Conservation (phyloP, 1,284 basidiomycete genomes). For the Microbotryomycetes sp. region DNA sequence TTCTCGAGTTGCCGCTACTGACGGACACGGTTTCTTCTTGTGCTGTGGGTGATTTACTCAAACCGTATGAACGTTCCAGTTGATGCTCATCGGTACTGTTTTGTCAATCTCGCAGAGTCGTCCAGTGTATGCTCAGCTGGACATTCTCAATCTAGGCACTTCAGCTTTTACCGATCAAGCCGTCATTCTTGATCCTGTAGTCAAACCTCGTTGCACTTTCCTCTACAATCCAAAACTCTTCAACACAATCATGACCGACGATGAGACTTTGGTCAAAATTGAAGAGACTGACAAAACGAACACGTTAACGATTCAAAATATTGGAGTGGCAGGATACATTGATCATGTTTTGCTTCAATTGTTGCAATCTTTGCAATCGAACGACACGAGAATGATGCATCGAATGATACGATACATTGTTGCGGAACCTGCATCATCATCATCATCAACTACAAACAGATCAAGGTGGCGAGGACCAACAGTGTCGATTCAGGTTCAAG, state of each 20-base stretch:
- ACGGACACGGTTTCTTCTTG: too few species aligned
- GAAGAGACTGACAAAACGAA: not conserved
- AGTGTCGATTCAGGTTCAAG: not conserved
- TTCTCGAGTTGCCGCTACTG: conserved; percentile 6
- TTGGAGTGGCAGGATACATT: not conserved
- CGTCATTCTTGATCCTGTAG: conserved; percentile 4
- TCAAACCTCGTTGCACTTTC: conserved; percentile 12
- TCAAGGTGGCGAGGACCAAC: not conserved
- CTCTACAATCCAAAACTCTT: too few species aligned
- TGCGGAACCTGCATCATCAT: too few species aligned
- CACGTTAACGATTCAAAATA: not conserved
- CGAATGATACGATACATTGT: not conserved
- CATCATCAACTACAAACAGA: too few species aligned
- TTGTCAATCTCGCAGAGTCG: conserved; percentile 8
- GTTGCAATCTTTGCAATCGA: not conserved
- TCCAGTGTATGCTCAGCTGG: conserved; percentile 23
- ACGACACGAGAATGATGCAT: not conserved
- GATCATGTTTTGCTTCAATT: not conserved
- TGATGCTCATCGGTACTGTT: too few species aligned
- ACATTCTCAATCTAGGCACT: conserved; percentile 19
- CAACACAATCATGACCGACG: not conserved
- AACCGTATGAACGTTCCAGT: too few species aligned
- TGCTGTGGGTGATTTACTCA: too few species aligned
- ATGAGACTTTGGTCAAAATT: not conserved
- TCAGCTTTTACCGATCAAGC: conserved; percentile 8